Evolutionary conservation across 2,329 filamentous ascomycete genomes (phyloP), one percentile per base, ranked within the genome.

Genomic region (Xylogone sp.): DNA sequence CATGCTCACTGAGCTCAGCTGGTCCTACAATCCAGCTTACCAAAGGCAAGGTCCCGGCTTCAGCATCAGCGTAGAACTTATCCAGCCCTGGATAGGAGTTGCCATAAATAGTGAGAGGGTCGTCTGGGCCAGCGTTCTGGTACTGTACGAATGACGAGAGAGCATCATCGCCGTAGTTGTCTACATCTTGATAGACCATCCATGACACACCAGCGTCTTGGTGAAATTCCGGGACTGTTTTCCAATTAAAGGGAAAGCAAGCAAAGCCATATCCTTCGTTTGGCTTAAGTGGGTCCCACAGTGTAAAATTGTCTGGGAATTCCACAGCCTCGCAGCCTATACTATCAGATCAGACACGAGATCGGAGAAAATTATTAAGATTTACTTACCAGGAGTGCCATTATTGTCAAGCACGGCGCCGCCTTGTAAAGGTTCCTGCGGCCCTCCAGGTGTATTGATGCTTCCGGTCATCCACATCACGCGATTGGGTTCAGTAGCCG

Each of bases 21-120:
- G 76, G 76, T 3, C 74, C 67, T 54, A 77, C 69, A 42, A 79
- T 75, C 62, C 76, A 78, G 49, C 71, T 75, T 43, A 81, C 63
- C 50, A 74, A 71, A 0, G 78, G 78, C 1, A 82, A 68, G 1
- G 69, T 75, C 2, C 78, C 77, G 42, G 72, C 70, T 18, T 70
- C 72, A 7, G 77, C 78, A 29, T 71, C 72, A 0, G 68, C 59
- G 52, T 77, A 78, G 58, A 82, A 81, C 0, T 70, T 61, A 3
- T 75, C 67, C 0, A 81, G 67, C 13, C 52, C 49, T 4, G 44
- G 27, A 45, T 54, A 52, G 1, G 46, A 52, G 39, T 75, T 64
- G 2, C 73, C 74, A 31, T 69, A 67, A 42, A 69, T 54, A 7
- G 67, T 62, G 10, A 76, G 63, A 3, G 66, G 60, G 7, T 67